Percentiles rank a stretch among this genome's conserved stretches.
Evolutionary conservation across 208 protist genomes (phyloP).

Genomic region (Leishmania braziliensis): DNA sequence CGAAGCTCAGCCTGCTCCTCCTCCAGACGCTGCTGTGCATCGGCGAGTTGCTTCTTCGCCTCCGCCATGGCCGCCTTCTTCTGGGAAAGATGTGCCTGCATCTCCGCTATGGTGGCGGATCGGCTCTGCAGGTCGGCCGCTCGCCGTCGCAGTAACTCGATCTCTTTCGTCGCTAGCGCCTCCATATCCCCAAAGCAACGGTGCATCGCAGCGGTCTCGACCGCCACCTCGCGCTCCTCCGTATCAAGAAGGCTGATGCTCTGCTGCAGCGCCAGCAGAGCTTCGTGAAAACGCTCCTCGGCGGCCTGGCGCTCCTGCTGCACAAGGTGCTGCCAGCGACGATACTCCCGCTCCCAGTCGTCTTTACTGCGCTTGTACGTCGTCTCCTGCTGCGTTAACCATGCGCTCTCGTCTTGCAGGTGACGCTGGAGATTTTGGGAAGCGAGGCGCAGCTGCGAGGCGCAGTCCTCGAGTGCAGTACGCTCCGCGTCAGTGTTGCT

Average conservation of each 20-base stretch:
- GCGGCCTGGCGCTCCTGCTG: constrained; percentile 55
- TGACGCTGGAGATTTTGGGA: constrained; percentile 54
- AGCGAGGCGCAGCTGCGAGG: constrained; percentile 48
- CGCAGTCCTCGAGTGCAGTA: constrained; percentile 38
- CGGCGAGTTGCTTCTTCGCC: constrained; percentile 39
- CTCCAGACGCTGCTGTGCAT: constrained; percentile 41
- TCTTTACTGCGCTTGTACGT: constrained; percentile 37
- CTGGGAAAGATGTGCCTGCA: constrained; percentile 35
- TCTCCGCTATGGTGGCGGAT: constrained; percentile 29
- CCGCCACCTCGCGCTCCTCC: constrained; percentile 55
- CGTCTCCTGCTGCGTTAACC: constrained; percentile 70
- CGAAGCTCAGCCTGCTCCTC: constrained; percentile 56
- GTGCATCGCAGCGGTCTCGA: constrained; percentile 39
- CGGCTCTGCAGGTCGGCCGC: constrained; percentile 56
- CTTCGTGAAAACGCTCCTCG: constrained; percentile 58
- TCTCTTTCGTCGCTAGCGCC: constrained; percentile 37
- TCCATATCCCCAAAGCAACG: constrained; percentile 40
- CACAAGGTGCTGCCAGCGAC: constrained; percentile 68
- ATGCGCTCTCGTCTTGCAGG: constrained; percentile 59
- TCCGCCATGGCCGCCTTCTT: constrained; percentile 33
- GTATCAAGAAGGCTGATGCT: constrained; percentile 37
- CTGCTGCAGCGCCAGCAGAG: constrained; percentile 47
- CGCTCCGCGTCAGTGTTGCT: constrained; percentile 53
- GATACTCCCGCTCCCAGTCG: constrained; percentile 79
- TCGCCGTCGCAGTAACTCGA: constrained; percentile 36